Conservation (phyloP, 495 filamentous ascomycete species). For the Neohortaea acidophila region DNA sequence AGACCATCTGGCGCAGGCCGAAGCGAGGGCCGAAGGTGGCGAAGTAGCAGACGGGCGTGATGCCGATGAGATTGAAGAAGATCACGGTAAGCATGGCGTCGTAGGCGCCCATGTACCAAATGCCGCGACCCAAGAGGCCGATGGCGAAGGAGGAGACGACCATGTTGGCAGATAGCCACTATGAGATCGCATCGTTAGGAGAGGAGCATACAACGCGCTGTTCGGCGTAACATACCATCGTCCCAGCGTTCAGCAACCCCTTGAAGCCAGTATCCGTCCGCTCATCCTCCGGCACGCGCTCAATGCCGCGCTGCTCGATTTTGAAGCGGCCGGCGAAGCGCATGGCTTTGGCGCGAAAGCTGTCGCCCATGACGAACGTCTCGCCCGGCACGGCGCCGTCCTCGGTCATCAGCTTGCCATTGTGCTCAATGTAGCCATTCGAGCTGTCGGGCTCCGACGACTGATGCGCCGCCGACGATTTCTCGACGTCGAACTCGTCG, state of each 20-base stretch:
- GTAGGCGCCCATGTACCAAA: slow-evolving; percentile 57
- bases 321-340: slow-evolving; percentile 52
- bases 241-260: slow-evolving; percentile 48
- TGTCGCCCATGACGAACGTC: slow-evolving; percentile 46
- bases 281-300: slow-evolving; percentile 63
- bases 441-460: not conserved
- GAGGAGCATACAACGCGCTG: slow-evolving; percentile 2
- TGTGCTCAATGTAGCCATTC: not conserved
- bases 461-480: too few species aligned
- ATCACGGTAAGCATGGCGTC: slow-evolving; percentile 63
- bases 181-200: slow-evolving; percentile 3
- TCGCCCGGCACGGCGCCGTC: slow-evolving; percentile 45
- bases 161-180: slow-evolving; percentile 82
- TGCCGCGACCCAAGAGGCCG: slow-evolving; percentile 50
- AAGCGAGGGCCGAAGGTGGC: slow-evolving; percentile 64
- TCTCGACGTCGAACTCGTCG: slow-evolving; percentile 1
- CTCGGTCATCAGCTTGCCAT: slow-evolving; percentile 1
- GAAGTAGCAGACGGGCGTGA: slow-evolving; percentile 64
- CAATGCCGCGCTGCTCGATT: slow-evolving; percentile 67
- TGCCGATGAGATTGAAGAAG: slow-evolving; percentile 64
- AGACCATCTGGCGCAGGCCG: slow-evolving; percentile 71
- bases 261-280: slow-evolving; percentile 43
- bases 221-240: slow-evolving; percentile 43
- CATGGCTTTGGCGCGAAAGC: slow-evolving; percentile 50
- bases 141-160: slow-evolving; percentile 71